A percentile compares a stretch with the other conserved stretches of the same genome.
phyloP scores from a whole-genome alignment of 208 protist species.

The Entamoeba moshkovskii region DNA sequence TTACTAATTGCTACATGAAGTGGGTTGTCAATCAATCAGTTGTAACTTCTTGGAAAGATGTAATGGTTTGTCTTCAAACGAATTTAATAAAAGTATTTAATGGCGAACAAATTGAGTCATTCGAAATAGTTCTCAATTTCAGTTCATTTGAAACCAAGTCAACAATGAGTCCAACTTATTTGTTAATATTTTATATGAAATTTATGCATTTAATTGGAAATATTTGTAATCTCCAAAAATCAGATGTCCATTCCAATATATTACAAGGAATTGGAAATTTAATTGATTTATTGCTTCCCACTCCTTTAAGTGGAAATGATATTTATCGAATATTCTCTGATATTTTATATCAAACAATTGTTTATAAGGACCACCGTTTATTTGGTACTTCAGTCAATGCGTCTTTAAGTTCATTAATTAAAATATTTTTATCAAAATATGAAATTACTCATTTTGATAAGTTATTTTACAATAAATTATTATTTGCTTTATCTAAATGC shows the following conservation, averaged over 20 bases:
- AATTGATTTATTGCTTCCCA: not conserved
- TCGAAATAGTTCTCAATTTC: not conserved
- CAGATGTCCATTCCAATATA: not conserved
- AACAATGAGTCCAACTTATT: not conserved
- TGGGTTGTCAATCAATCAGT: not conserved
- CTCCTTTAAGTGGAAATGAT: not conserved
- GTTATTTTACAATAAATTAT: not conserved
- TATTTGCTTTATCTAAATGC: not conserved
- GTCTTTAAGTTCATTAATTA: not conserved
- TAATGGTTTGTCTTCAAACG: not conserved
- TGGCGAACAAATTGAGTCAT: not conserved
- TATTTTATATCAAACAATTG: not conserved
- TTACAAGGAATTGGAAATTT: not conserved
- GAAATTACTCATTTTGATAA: not conserved
- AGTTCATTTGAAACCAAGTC: not conserved
- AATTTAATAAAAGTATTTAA: not conserved
- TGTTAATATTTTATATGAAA: not conserved
- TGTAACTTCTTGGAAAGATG: not conserved
- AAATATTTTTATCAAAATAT: not conserved
- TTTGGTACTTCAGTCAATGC: not conserved
- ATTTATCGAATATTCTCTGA: not conserved
- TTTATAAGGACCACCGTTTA: not conserved
- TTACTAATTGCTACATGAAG: not conserved
- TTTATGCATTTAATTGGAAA: not conserved
- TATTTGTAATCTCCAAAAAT: not conserved